Conservation (phyloP, 805 yeast species). For the Metschnikowia hibisci region DNA sequence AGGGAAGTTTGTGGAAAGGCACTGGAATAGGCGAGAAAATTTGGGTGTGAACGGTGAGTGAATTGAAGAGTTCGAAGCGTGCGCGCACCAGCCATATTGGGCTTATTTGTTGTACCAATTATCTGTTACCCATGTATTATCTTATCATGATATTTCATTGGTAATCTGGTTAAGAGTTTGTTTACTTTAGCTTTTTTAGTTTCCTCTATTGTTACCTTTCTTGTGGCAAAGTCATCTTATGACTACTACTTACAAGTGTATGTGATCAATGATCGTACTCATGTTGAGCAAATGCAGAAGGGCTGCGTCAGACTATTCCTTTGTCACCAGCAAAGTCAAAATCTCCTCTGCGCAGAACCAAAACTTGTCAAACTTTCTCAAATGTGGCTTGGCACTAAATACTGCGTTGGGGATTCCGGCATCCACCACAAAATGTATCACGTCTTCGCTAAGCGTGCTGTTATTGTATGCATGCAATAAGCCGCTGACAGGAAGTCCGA, state of each 20-base stretch:
- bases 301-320: background rate
- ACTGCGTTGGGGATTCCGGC: slow-evolving; percentile 64
- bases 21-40: slow-evolving; percentile 1
- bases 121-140: too few relatives aligned
- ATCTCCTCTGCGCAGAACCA: slow-evolving; percentile 39
- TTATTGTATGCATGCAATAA: slow-evolving; percentile 56
- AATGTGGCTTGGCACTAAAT: slow-evolving; percentile 36
- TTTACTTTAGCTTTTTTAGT: too few relatives aligned
- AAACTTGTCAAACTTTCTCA: slow-evolving; percentile 43
- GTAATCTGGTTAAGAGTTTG: too few relatives aligned
- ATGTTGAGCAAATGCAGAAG: background rate
- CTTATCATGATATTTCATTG: too few relatives aligned
- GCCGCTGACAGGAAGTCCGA: slow-evolving; percentile 72
- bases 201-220: too few relatives aligned
- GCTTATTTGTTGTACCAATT: too few relatives aligned
- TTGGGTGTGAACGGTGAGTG: slow-evolving; percentile 1
- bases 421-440: slow-evolving; percentile 61
- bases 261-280: too few relatives aligned
- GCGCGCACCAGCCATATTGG: background rate
- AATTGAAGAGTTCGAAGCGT: background rate
- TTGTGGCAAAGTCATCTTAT: too few relatives aligned
- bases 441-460: slow-evolving; percentile 40
- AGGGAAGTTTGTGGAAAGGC: background rate
- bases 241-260: too few relatives aligned
- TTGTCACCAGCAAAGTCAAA: slow-evolving; percentile 7